Base-by-base conservation (phyloP, 1,139 yeast genomes). In the Kodamaea sp. region DNA sequence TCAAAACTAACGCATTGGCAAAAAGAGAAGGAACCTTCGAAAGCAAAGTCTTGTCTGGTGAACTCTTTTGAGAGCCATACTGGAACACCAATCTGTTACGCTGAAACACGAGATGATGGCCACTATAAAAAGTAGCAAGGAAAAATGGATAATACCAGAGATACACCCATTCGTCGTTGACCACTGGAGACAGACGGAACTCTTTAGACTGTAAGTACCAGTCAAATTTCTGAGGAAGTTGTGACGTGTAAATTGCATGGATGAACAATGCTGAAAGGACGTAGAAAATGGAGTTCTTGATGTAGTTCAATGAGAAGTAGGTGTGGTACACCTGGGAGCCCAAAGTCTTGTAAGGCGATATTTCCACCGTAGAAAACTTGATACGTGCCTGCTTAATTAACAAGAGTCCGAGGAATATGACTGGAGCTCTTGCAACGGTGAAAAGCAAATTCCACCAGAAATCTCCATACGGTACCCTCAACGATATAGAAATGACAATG, bases 101-200 rank as follows among this genome's bases (percentile, higher is more conserved):
- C 53, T 83, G 89, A 42, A 74, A 67, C 0, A 76, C 51, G 20
- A 77, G 48, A 48, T 80, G 88, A 40, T 75, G 76, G 2, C 69
- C 43, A 4, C 83, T 55, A 51, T 83, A 85, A 7, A 70, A 36
- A 0, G 70, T 27, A 0, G 83, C 77, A n/a, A 53, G 31, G 26
- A 50, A 50, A 22, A 66, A 54, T 6, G 70, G 48, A 2, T 68
- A 50, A 35, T 63, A 66, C 70, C 75, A 73, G 47, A 63, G 71
- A 50, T 69, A 82, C 4, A 81, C 70, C 63, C 75, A 78, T 38
- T 73, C 69, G 51, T 83, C 92, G 49, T 82, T 84, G 34, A 81
- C 54, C 34, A 73, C 66, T 1, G 85, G 82, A 38, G 67, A 70
- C 34, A 73, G 74, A 33, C 71, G 59, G 45, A 66, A 71, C 64